Percentiles rank a stretch among this genome's conserved stretches.
Evolutionary conservation across 2,329 filamentous ascomycete species (phyloP).

Genomic region (Dactylonectria macrodidyma): DNA sequence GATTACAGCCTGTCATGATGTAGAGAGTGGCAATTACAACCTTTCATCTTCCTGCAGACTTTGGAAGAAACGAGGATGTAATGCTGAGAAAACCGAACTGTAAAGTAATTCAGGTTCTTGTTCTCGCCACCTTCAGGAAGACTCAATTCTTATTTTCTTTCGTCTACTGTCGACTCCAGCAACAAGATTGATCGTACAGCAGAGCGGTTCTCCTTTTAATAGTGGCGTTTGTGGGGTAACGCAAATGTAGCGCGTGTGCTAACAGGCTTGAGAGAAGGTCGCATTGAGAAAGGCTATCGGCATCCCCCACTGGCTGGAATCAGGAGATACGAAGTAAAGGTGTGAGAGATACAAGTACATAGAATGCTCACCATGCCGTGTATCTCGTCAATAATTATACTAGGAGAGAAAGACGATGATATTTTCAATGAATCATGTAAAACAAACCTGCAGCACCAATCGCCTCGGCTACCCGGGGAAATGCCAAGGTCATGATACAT

Average conservation of each 20-base stretch:
- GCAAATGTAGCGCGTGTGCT: conserved; percentile 5
- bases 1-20: too few species aligned
- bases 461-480: conserved; percentile 20
- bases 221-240: conserved; percentile 25
- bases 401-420: background rate
- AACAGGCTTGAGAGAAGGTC: background rate
- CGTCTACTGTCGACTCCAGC: conserved; percentile 7
- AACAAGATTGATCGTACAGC: background rate
- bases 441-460: conserved; percentile 4
- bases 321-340: conserved; percentile 9
- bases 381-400: background rate
- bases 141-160: conserved; percentile 2
- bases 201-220: conserved; percentile 28
- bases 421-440: background rate
- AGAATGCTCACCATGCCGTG: background rate
- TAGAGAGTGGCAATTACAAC: background rate
- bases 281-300: background rate
- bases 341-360: background rate
- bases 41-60: background rate
- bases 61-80: background rate
- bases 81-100: background rate
- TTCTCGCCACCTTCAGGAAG: background rate
- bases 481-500: conserved; percentile 26
- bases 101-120: background rate
- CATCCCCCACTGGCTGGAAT: conserved; percentile 21